phyloP scores from a whole-genome alignment of 768 basidiomycete species.

The Trametes sanguinea region DNA sequence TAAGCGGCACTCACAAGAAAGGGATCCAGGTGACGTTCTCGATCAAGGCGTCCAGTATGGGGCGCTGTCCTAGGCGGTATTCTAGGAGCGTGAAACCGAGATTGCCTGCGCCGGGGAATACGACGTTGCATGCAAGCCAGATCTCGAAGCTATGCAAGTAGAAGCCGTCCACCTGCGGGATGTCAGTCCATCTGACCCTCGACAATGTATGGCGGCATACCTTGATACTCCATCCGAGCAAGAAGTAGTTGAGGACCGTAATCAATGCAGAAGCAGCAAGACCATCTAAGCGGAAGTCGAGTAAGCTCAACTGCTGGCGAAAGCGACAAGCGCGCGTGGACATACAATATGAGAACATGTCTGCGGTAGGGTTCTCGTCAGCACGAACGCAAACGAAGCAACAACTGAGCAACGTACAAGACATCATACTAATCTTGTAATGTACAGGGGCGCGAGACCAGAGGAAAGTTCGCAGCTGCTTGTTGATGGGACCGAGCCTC shows the following conservation, averaged over 20 bases:
- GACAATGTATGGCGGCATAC: background rate
- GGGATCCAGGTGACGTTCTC: slow-evolving; percentile 69
- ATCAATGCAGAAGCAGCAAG: slow-evolving; percentile 64
- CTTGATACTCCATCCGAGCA: slow-evolving; percentile 58
- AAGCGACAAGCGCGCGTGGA: background rate
- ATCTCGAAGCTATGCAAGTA: slow-evolving; percentile 75
- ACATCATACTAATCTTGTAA: slow-evolving; percentile 81
- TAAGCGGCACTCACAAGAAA: slow-evolving; percentile 61
- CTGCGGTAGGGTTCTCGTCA: slow-evolving; percentile 12
- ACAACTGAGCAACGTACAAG: slow-evolving; percentile 50
- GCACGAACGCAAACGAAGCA: background rate
- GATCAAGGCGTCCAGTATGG: slow-evolving; percentile 48
- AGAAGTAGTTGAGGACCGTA: slow-evolving; percentile 67
- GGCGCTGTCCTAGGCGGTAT: slow-evolving; percentile 63
- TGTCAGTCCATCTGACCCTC: slow-evolving; percentile 42
- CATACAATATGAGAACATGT: slow-evolving; percentile 51
- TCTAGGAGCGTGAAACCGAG: slow-evolving; percentile 67
- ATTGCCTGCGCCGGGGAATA: slow-evolving; percentile 71
- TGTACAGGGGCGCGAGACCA: slow-evolving; percentile 80
- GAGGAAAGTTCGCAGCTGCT: slow-evolving; percentile 73
- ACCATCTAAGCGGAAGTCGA: slow-evolving; percentile 42
- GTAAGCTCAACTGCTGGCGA: no score
- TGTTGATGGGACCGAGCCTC: slow-evolving; percentile 78
- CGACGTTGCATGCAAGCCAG: slow-evolving; percentile 70
- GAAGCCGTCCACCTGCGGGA: slow-evolving; percentile 58